phyloP scores from a whole-genome alignment of 768 basidiomycete species.

The Amanita phalloides region DNA sequence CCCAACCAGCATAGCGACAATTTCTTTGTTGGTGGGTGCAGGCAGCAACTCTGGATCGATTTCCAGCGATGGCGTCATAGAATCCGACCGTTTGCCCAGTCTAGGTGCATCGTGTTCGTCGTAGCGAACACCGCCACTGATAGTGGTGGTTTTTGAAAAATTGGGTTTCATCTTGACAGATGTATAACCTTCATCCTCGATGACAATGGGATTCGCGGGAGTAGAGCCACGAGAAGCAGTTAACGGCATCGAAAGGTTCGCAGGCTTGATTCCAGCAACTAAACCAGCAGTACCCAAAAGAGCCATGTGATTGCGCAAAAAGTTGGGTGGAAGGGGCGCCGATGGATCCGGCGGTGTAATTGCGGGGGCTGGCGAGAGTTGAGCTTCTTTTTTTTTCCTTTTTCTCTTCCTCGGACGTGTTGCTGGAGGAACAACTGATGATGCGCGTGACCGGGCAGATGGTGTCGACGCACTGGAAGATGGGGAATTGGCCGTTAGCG shows the following conservation, averaged over 20 bases:
- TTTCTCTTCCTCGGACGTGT: constrained; percentile 20
- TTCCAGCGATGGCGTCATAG: constrained; percentile 13
- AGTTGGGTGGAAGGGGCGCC: constrained; percentile 52
- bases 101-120: constrained; percentile 7
- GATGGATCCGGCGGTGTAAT: constrained; percentile 55
- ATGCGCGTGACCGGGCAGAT: constrained; percentile 11
- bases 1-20: constrained; percentile 45
- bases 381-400: constrained; percentile 30
- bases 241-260: constrained; percentile 28
- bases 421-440: constrained; percentile 11
- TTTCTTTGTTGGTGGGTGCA: constrained; percentile 43
- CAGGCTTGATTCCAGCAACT: constrained; percentile 54
- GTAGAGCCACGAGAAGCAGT: constrained; percentile 38
- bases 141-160: neutral
- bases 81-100: constrained; percentile 3
- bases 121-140: constrained; percentile 1
- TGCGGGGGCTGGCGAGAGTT: constrained; percentile 39
- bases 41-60: constrained; percentile 34
- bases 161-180: constrained; percentile 2
- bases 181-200: constrained; percentile 44
- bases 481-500: constrained; percentile 8
- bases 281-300: constrained; percentile 65
- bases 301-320: constrained; percentile 63
- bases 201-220: constrained; percentile 55
- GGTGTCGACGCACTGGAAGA: constrained; percentile 11